Evolutionary conservation across 148 eudicot genomes (phyloP).

Genomic region (Tetragonia tetragonoides): DNA sequence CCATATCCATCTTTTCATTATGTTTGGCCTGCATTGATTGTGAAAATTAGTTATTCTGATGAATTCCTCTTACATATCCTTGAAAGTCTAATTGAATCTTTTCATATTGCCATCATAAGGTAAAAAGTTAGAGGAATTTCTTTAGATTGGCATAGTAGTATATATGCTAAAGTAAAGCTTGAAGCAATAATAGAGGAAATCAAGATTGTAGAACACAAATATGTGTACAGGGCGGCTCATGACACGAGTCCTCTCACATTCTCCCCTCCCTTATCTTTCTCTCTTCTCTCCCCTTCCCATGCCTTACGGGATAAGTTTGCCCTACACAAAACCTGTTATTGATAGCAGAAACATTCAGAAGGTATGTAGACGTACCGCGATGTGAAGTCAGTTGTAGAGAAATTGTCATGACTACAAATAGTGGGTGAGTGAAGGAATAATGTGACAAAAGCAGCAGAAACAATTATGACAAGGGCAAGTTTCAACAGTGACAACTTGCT

Average conservation of each 20-base stretch:
- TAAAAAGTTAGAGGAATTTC: neutral
- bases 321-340: no score
- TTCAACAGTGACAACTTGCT: slow-evolving; percentile 49
- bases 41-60: slow-evolving; percentile 7
- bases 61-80: no score
- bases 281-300: no score
- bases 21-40: slow-evolving; percentile 37
- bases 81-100: neutral
- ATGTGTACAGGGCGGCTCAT: no score
- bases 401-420: slow-evolving; percentile 28
- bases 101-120: neutral
- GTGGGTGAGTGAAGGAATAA: slow-evolving; percentile 40
- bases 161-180: neutral
- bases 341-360: neutral
- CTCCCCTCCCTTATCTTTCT: no score
- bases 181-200: neutral
- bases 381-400: slow-evolving; percentile 24
- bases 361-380: slow-evolving; percentile 38
- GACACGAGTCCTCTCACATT: no score
- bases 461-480: slow-evolving; percentile 39
- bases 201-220: no score
- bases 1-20: slow-evolving; percentile 62
- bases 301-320: no score
- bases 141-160: neutral
- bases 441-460: slow-evolving; percentile 33